phyloP scores from a whole-genome alignment of 768 basidiomycete species.

The Suillus brevipes region DNA sequence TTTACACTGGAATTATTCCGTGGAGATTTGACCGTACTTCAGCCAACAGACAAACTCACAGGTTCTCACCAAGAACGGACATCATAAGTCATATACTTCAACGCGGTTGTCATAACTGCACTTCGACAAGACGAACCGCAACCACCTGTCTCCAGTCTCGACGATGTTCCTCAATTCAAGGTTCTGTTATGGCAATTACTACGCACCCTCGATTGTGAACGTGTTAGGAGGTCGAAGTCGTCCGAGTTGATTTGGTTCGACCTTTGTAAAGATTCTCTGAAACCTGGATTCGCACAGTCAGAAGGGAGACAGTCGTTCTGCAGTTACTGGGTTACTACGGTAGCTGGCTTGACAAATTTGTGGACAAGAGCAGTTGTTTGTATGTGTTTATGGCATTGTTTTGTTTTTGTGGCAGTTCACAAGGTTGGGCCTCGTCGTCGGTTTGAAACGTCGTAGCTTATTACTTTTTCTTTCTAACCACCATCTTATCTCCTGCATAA shows the following conservation, averaged over 20 bases:
- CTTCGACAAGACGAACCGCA: background rate
- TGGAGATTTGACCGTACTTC: background rate
- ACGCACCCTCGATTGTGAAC: background rate
- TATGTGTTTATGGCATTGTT: constrained; percentile 2
- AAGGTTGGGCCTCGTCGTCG: background rate
- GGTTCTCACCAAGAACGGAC: background rate
- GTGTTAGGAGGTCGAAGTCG: background rate
- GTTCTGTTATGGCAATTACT: background rate
- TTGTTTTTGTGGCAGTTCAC: background rate
- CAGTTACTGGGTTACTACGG: background rate
- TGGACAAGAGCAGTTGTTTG: background rate
- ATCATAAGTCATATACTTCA: background rate
- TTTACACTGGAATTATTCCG: background rate
- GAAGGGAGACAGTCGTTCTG: background rate
- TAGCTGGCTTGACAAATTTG: background rate
- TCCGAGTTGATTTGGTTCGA: background rate
- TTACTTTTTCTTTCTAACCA: constrained; percentile 8
- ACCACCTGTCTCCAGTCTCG: background rate
- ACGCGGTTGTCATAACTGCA: background rate
- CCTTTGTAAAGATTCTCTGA: background rate
- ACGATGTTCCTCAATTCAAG: background rate
- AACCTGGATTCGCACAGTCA: background rate
- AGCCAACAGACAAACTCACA: background rate
- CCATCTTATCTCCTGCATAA: constrained; percentile 7
- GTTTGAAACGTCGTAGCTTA: background rate